A percentile compares a stretch with the other conserved stretches of the same genome.
Evolutionary conservation across 371 early-diverging fungal genomes (phyloP).

Genomic region (Nematocida ausubeli): DNA sequence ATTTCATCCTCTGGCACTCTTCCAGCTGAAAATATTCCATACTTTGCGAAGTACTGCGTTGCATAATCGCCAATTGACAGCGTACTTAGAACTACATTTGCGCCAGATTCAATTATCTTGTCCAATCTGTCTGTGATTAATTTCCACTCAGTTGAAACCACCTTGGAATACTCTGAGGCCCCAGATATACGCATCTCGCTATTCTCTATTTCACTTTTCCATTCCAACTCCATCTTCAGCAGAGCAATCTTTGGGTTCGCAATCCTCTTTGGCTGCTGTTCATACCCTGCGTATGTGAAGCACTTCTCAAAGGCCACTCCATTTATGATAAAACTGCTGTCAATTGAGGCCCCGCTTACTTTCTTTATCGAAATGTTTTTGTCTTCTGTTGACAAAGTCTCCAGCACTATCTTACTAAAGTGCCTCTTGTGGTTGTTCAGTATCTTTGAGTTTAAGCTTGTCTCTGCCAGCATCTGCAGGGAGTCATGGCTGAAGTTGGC

Average conservation of each 20-base stretch:
- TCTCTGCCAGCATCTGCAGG: slow-evolving; percentile 87
- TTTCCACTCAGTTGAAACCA: slow-evolving; percentile 98
- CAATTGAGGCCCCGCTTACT: slow-evolving; percentile 91
- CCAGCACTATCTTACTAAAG: slow-evolving; percentile 95
- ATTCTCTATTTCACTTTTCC: slow-evolving; percentile 98
- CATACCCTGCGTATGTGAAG: slow-evolving; percentile 98
- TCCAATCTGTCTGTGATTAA: slow-evolving; percentile 97
- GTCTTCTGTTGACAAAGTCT: slow-evolving; percentile 83
- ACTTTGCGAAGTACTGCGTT: slow-evolving; percentile 99
- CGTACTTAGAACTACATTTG: slow-evolving; percentile 95
- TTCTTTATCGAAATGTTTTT: slow-evolving; percentile 75
- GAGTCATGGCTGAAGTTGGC: slow-evolving; percentile 71
- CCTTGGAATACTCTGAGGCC: slow-evolving; percentile 90
- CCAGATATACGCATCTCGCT: slow-evolving; percentile 95
- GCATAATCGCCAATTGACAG: slow-evolving; percentile 98
- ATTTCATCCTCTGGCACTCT: slow-evolving; percentile 88
- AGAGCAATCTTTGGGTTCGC: slow-evolving; percentile 83
- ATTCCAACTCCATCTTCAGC: slow-evolving; percentile 94
- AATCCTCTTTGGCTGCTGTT: slow-evolving; percentile 96
- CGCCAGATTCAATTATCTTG: slow-evolving; percentile 88
- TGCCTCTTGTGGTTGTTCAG: slow-evolving; percentile 91
- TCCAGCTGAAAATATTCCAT: slow-evolving; percentile 97
- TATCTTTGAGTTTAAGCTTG: slow-evolving; percentile 94
- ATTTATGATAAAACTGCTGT: slow-evolving; percentile 85
- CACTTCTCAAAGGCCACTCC: slow-evolving; percentile 99